These are phyloP conservation scores for Pilatotrama ljubarskyi DNA, from an alignment of 768 basidiomycete species.

Conservation along the genomic window DNA sequence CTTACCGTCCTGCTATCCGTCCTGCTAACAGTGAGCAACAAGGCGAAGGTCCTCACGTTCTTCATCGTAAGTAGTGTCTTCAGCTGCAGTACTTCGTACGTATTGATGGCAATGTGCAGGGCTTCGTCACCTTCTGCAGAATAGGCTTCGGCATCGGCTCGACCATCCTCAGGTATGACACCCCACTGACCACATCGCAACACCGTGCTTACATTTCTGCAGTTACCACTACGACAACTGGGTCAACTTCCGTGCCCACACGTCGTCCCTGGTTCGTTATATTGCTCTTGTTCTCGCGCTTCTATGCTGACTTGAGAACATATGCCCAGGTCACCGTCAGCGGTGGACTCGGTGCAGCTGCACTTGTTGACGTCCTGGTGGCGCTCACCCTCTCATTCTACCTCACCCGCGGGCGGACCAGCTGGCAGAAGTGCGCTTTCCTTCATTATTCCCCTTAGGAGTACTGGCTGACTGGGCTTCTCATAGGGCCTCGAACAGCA, in stretches of 20 bases:
- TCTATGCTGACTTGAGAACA: background rate
- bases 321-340: conserved; percentile 1
- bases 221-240: conserved; percentile 6
- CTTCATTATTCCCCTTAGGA: background rate
- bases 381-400: conserved; percentile 18
- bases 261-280: conserved; percentile 3
- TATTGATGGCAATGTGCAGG: background rate
- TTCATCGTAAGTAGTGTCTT: background rate
- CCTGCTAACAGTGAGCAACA: conserved; percentile 7
- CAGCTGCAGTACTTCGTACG: background rate
- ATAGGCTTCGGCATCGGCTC: conserved; percentile 17
- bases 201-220: background rate
- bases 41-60: conserved; percentile 3
- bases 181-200: background rate
- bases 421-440: background rate
- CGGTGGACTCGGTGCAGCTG: conserved; percentile 13
- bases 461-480: background rate
- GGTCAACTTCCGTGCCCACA: conserved; percentile 9
- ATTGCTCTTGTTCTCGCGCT: too few relatives aligned
- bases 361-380: conserved; percentile 13
- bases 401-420: conserved; percentile 6
- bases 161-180: conserved; percentile 8
- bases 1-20: background rate
- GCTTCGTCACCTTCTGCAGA: conserved; percentile 7
- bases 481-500: conserved; percentile 11